Evolutionary conservation across 192 early-diverging fungal genomes (phyloP), one percentile per base, ranked within the genome.

Genomic region (Coemansia guatemalensis): DNA sequence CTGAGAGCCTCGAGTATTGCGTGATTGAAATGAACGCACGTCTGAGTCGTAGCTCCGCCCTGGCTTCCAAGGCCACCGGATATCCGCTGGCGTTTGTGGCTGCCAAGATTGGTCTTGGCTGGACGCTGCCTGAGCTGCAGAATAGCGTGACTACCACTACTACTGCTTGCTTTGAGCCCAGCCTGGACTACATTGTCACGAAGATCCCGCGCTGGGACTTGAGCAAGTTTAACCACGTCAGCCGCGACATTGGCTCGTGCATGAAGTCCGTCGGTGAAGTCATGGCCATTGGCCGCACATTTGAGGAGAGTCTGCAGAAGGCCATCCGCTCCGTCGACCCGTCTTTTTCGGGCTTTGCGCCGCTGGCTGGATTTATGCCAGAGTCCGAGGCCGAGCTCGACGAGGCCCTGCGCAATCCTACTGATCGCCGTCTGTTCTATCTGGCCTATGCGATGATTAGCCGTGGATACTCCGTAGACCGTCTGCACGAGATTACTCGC

Each of bases 151-250:
- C 96, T 32, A 92, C 89, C 81, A 89, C 86, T 1, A 99, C 96
- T 17, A 95, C 90, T 33, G 96, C 96, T 30, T 93, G 92, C 86
- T 99, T 99, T 67, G 96, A 99, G 80, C 96, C 96, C 7, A 92
- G 90, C 41, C 74, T 99, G 33, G 96, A 99, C 79, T 99, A 97
- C 67, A 79, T 93, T 44, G 95, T 99, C 17, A 90, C 88, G 60
- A 99, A 99, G 86, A 96, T 99, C 69, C 96, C 96, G 64, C 87
- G 95, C 32, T 99, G 96, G 96, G 96, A 99, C 75, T 82, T 99
- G 56, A 85, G 72, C 55, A 99, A 99, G 81, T 99, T 99, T 78
- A 85, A 90, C 56, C 91, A 91, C 70, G 96, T 99, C 24, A 83
- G 85, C 61, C 87, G 89, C 67, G 86, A 92, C 50, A 85, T 95